Percentiles rank a stretch among this genome's conserved stretches.
phyloP scores from a whole-genome alignment of 176 grass and related monocot species.

The Bonia amplexicaulis region DNA sequence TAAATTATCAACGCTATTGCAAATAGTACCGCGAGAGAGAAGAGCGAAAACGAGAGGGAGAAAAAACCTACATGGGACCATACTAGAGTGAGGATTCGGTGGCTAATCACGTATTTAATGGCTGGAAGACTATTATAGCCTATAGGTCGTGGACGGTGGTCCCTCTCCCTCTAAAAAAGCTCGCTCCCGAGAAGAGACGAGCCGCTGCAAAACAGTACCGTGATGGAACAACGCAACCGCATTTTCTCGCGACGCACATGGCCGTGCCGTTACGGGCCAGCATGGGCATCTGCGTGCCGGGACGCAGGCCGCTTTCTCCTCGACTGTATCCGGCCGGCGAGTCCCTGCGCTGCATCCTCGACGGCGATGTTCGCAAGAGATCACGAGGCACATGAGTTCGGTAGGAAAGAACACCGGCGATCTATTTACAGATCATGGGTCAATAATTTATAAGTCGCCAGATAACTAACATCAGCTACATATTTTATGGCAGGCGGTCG shows the following conservation, averaged over 20 bases:
- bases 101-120: background rate
- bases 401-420: background rate
- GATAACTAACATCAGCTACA: background rate
- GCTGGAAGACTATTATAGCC: background rate
- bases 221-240: background rate
- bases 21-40: background rate
- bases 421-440: constrained; percentile 20
- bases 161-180: background rate
- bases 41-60: background rate
- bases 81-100: background rate
- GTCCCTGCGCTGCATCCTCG: background rate
- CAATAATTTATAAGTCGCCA: background rate
- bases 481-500: background rate
- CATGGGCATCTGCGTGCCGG: background rate
- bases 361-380: background rate
- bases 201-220: background rate
- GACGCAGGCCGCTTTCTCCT: background rate
- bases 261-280: constrained; percentile 14
- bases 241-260: constrained; percentile 31
- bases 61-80: background rate
- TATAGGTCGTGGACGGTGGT: background rate
- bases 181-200: background rate
- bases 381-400: background rate
- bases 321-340: background rate
- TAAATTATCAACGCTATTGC: background rate